Evolutionary conservation across 768 basidiomycete genomes (phyloP).

Genomic region (Phanerochaete sordida): DNA sequence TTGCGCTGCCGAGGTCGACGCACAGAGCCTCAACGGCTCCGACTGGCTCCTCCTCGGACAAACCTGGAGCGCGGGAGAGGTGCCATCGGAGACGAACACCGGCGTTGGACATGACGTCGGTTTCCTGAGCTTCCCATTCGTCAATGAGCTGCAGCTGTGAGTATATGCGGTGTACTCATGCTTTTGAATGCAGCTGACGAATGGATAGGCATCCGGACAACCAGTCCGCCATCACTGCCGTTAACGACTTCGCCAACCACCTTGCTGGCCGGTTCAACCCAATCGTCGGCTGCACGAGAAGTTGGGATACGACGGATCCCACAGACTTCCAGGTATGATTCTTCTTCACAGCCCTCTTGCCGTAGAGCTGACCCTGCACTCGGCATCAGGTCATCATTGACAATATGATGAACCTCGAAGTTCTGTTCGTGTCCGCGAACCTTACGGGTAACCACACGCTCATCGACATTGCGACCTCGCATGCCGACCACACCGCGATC

Average conservation of each 20-base stretch:
- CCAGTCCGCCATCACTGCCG: conserved; percentile 47
- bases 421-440: conserved; percentile 54
- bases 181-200: conserved; percentile 17
- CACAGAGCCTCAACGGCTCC: conserved; percentile 32
- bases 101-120: conserved; percentile 66
- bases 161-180: conserved; percentile 20
- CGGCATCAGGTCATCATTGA: conserved; percentile 61
- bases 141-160: conserved; percentile 56
- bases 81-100: conserved; percentile 45
- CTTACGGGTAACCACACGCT: conserved; percentile 59
- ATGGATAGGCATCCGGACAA: conserved; percentile 52
- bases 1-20: conserved; percentile 33
- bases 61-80: conserved; percentile 45
- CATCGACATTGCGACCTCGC: conserved; percentile 55
- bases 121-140: conserved; percentile 67
- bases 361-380: background rate
- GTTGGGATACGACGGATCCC: conserved; percentile 59
- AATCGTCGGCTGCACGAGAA: conserved; percentile 64
- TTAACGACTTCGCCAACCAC: conserved; percentile 54
- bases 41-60: conserved; percentile 58
- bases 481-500: conserved; percentile 63
- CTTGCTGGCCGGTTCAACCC: conserved; percentile 57
- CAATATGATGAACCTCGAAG: conserved; percentile 78
- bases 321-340: conserved; percentile 51
- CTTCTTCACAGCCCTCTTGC: too few relatives aligned